Percentiles rank a stretch among this genome's conserved stretches.
These are phyloP conservation scores for Diaporthe capsici DNA, from an alignment of 2,329 filamentous ascomycete species.

Conservation along the genomic window DNA sequence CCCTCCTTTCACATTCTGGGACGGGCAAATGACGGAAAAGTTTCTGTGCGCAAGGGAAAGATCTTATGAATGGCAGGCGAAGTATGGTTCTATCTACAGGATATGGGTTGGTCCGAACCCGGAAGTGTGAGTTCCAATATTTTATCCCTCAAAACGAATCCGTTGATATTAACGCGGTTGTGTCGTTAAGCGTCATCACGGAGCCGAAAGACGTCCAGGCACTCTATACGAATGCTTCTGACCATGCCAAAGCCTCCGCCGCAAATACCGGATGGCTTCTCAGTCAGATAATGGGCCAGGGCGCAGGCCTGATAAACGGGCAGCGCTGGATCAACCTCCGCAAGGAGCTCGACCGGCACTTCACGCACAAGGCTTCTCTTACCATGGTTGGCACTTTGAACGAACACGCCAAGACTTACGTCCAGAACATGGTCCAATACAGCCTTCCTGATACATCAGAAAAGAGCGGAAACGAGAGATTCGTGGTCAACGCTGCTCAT, in stretches of 20 bases:
- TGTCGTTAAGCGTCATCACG: neutral
- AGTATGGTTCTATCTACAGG: neutral
- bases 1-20: neutral
- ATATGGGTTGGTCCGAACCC: conserved; percentile 12
- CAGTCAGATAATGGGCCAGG: conserved; percentile 18
- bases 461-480: neutral
- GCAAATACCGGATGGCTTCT: conserved; percentile 10
- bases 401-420: neutral
- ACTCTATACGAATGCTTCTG: neutral
- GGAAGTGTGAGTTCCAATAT: neutral
- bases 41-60: conserved; percentile 5
- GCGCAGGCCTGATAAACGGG: conserved; percentile 10
- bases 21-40: conserved; percentile 13
- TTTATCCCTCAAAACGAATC: too few species aligned
- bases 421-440: neutral
- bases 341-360: conserved; percentile 5
- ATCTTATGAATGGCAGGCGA: conserved; percentile 13
- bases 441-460: neutral
- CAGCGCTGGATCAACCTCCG: conserved; percentile 23
- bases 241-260: conserved; percentile 5
- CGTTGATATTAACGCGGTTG: neutral
- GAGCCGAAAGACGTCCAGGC: conserved; percentile 13
- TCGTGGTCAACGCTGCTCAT: conserved; percentile 2
- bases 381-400: conserved; percentile 9
- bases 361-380: neutral